These are phyloP conservation scores for Lecanicillium sp. DNA, from an alignment of 2,329 filamentous ascomycete species.

Conservation along the genomic window DNA sequence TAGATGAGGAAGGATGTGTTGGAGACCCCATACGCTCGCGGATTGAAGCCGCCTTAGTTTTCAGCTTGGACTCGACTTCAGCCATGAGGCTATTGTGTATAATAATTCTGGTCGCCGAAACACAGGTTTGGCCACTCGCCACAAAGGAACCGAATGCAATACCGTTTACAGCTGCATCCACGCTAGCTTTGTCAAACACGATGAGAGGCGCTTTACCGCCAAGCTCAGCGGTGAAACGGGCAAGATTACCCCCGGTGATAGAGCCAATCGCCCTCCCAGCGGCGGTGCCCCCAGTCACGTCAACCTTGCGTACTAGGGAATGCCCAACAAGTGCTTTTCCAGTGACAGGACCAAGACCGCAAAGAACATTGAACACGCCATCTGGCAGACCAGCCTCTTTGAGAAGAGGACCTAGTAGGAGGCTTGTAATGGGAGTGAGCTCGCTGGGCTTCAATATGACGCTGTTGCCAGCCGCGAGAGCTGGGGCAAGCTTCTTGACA, in stretches of 20 bases:
- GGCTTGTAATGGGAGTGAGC: slow-evolving; percentile 53
- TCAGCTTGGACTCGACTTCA: slow-evolving; percentile 56
- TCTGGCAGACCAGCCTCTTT: slow-evolving; percentile 62
- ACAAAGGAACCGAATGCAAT: slow-evolving; percentile 53
- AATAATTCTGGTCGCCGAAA: slow-evolving; percentile 67
- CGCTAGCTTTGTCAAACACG: slow-evolving; percentile 57
- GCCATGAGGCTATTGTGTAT: slow-evolving; percentile 62
- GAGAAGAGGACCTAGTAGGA: slow-evolving; percentile 51
- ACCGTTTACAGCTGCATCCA: slow-evolving; percentile 61
- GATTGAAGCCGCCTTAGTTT: slow-evolving; percentile 52
- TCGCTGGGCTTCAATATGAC: slow-evolving; percentile 57
- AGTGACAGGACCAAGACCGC: slow-evolving; percentile 44
- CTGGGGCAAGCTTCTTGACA: slow-evolving; percentile 53
- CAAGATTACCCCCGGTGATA: slow-evolving; percentile 57
- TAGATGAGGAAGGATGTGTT: slow-evolving; percentile 47
- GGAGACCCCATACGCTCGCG: slow-evolving; percentile 48
- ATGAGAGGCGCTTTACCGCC: slow-evolving; percentile 65
- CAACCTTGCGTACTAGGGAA: slow-evolving; percentile 53
- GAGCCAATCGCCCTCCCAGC: slow-evolving; percentile 62
- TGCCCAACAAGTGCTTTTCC: slow-evolving; percentile 48
- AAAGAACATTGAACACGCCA: slow-evolving; percentile 59
- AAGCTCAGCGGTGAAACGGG: slow-evolving; percentile 63
- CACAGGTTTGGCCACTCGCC: slow-evolving; percentile 51
- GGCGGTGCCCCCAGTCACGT: slow-evolving; percentile 68
- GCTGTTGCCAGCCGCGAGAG: slow-evolving; percentile 50